A percentile compares a stretch with the other conserved stretches of the same genome.
Conservation (phyloP, 2,329 filamentous ascomycete species). For the Phialemonium atrogriseum region DNA sequence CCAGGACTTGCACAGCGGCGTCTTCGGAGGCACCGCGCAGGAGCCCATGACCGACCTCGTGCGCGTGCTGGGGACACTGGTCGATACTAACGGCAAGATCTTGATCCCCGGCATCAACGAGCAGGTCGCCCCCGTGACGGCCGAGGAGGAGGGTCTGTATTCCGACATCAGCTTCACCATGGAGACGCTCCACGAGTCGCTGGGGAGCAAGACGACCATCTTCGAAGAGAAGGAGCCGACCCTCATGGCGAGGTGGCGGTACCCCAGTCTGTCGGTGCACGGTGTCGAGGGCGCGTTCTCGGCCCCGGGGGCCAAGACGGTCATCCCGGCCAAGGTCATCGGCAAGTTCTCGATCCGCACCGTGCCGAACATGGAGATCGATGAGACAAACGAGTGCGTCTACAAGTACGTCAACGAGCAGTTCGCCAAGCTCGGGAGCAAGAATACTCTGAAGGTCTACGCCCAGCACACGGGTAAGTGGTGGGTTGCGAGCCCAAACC, state of each 20-base stretch:
- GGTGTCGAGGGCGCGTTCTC: conserved; percentile 94
- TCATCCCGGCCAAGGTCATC: conserved; percentile 94
- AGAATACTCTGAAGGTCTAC: conserved; percentile 79
- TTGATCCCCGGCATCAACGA: conserved; percentile 89
- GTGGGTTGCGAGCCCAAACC: conserved; percentile 96
- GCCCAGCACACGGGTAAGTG: conserved; percentile 91
- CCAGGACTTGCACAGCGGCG: conserved; percentile 90
- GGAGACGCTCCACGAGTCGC: conserved; percentile 85
- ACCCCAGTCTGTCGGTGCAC: conserved; percentile 88
- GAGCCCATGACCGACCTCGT: conserved; percentile 98
- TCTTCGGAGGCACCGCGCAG: conserved; percentile 92
- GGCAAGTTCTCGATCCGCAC: conserved; percentile 98
- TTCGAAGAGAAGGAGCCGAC: conserved; percentile 83
- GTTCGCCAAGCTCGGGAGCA: conserved; percentile 80
- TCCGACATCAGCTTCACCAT: conserved; percentile 88
- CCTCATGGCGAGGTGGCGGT: conserved; percentile 93
- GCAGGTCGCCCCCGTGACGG: conserved; percentile 80
- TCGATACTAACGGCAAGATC: conserved; percentile 88
- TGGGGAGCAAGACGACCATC: conserved; percentile 84
- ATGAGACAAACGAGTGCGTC: conserved; percentile 78
- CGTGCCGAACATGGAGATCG: conserved; percentile 94
- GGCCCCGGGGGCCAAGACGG: conserved; percentile 89
- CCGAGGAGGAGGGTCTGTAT: conserved; percentile 84
- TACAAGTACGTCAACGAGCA: conserved; percentile 75
- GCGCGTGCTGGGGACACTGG: conserved; percentile 71